Conservation (phyloP, 352 stramenopile genomes). For the Phytophthora fragariae region DNA sequence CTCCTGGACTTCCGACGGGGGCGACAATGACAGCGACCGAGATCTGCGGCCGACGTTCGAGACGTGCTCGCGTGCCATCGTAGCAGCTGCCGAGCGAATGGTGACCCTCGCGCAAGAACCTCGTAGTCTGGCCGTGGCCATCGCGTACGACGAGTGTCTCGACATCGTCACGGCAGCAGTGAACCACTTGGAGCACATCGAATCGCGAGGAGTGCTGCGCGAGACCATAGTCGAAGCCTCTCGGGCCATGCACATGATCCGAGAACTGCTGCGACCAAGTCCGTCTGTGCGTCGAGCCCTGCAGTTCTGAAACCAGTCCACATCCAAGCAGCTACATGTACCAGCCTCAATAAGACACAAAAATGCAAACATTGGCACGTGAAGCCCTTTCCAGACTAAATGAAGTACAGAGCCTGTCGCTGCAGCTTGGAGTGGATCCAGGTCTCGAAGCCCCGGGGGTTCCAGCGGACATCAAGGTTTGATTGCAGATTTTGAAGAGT, state of each 20-base stretch:
- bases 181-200: conserved; percentile 35
- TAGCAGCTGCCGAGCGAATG: conserved; percentile 40
- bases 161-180: conserved; percentile 44
- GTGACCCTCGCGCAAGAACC: conserved; percentile 21
- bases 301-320: conserved; percentile 24
- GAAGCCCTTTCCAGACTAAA: not conserved
- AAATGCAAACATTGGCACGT: not conserved
- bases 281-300: conserved; percentile 39
- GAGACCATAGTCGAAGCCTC: conserved; percentile 31
- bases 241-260: conserved; percentile 37
- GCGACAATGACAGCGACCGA: not conserved
- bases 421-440: not conserved
- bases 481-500: not conserved
- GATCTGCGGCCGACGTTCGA: conserved; percentile 24
- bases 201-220: not conserved
- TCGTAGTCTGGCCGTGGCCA: conserved; percentile 32
- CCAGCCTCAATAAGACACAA: not conserved
- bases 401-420: not conserved
- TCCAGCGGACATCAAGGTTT: not conserved
- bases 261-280: conserved; percentile 31
- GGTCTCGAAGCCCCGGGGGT: not conserved
- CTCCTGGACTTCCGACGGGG: conserved; percentile 17
- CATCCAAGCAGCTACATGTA: not conserved
- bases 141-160: conserved; percentile 46
- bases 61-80: conserved; percentile 29